Base-by-base conservation (phyloP, 2,329 filamentous ascomycete genomes). In the Phyllachora maydis region DNA sequence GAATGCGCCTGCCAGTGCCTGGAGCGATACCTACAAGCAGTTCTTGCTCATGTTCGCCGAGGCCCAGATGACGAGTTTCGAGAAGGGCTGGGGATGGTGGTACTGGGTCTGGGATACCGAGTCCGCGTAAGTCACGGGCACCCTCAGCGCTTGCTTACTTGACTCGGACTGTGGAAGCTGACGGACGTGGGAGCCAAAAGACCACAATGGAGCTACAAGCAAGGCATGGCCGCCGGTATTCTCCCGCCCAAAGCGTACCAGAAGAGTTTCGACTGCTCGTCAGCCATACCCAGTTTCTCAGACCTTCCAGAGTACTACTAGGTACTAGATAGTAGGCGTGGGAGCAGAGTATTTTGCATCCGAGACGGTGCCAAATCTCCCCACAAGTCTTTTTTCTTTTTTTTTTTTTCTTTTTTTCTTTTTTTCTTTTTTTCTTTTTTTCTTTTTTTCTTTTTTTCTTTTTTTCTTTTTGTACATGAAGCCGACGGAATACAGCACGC, bases 61-160 rank as follows among this genome's bases (percentile, higher is more conserved):
- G 49, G 88, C 83, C 25, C 88, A 98, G 53, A 98, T 98, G 79
- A 61, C 73, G 36, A 78, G 72, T 28, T 98, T 95, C 41, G 85
- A 95, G 47, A 70, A 73, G 32, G 81, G 78, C 5, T 88, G 77
- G 73, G 88, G 88, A 23, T 98, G 88, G 88, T 93, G 91, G 52
- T 98, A 98, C 51, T 98, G 88, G 88, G 95, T 16, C 91, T 45
- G 88, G 85, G 67, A 82, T 49, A 92, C 85, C 15, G 85, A 95
- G 54, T 24, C 27, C 29, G 36, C 35, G 37, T 38, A 21, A 33
- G 37, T 38, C 11, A 8, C 26, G 22, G 15, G 9, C 14, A n/a
- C n/a, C n/a, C n/a, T n/a, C n/a, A n/a, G n/a, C 8, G 10, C 5
- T 22, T 25, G 16, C 11, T 26, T n/a, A n/a, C n/a, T n/a, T n/a